Evolutionary conservation across 768 basidiomycete species (phyloP), one percentile per base, ranked within the genome.

Genomic region (Suillus subalutaceus): DNA sequence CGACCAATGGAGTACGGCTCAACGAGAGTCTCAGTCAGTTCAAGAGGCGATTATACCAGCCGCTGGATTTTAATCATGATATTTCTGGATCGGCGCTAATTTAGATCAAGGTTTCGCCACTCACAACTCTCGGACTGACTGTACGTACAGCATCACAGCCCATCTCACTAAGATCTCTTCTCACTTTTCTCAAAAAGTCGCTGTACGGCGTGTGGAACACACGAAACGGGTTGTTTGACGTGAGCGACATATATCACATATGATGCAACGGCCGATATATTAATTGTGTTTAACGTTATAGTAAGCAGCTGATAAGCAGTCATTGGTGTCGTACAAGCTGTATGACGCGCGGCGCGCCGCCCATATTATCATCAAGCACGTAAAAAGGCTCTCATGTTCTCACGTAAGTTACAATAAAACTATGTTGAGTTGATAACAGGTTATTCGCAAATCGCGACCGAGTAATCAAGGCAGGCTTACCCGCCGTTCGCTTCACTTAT

Each of bases 361-460:
- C 13, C 58, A 41, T 38, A 6, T 5, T 8, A 15, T n/a, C 4
- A 6, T n/a, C 23, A 8, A 20, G 58, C 1, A 41, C 58, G 59
- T 60, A 60, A 38, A 26, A 15, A 5, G 58, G 10, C 41, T 59
- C 38, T 59, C 38, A 26, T 59, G 40, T 18, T 20, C 10, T 43
- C 16, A 30, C 58, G 40, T 60, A 37, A 37, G 37, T 37, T 37
- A 26, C 30, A 60, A 26, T 18, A 41, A 30, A 56, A 10, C 32
- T 13, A 35, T 56, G 35, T 56, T 23, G 20, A 40, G 13, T 16
- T 18, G 16, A 41, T 59, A 26, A 26, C n/a, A 12, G 10, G 35
- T 37, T 37, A n/a, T 56, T 32, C 20, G 7, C 38, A 60, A 60
- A 12, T 43, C 59, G 59, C 40, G 58, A 9, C 59, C 59, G 41